A percentile compares a stretch with the other conserved stretches of the same genome.
Evolutionary conservation across 371 early-diverging fungal genomes (phyloP).

Genomic region (Rhizopus sp.): DNA sequence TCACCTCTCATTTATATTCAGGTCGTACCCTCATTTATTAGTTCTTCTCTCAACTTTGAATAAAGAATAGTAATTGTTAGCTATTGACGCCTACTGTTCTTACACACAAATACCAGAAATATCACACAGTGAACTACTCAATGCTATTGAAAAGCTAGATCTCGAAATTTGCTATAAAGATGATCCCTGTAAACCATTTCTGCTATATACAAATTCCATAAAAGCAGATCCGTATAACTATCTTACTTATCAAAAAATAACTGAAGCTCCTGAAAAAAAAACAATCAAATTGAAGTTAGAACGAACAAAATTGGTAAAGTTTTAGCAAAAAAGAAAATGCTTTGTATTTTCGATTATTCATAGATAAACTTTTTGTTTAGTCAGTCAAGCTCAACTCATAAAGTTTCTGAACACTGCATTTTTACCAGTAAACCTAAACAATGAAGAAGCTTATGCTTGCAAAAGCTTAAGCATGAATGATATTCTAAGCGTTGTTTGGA

Average conservation of each 20-base stretch:
- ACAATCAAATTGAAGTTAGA: slow-evolving; percentile 8
- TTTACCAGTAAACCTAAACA: slow-evolving; percentile 12
- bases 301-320: slow-evolving; percentile 1
- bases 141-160: slow-evolving; percentile 22
- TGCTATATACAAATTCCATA: slow-evolving; percentile 15
- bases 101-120: too few relatives aligned
- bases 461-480: slow-evolving; percentile 7
- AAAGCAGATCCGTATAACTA: slow-evolving; percentile 14
- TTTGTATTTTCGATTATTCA: slow-evolving; percentile 14
- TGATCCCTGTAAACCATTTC: slow-evolving; percentile 18
- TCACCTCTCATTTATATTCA: too few relatives aligned
- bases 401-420: slow-evolving; percentile 7
- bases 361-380: slow-evolving; percentile 10
- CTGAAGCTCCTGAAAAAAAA: slow-evolving; percentile 10
- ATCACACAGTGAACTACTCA: slow-evolving; percentile 18
- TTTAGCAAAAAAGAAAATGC: slow-evolving; percentile 8
- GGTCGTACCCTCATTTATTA: too few relatives aligned
- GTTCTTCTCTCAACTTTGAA: too few relatives aligned
- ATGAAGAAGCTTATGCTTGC: slow-evolving; percentile 10
- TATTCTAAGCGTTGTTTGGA: slow-evolving; percentile 8
- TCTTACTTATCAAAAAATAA: slow-evolving; percentile 14
- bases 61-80: too few relatives aligned
- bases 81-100: too few relatives aligned
- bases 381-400: slow-evolving; percentile 12
- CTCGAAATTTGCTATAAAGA: slow-evolving; percentile 21